Evolutionary conservation across 2,329 filamentous ascomycete species (phyloP), one percentile per base, ranked within the genome.

Genomic region (Mycosphaerelloides madeirae): DNA sequence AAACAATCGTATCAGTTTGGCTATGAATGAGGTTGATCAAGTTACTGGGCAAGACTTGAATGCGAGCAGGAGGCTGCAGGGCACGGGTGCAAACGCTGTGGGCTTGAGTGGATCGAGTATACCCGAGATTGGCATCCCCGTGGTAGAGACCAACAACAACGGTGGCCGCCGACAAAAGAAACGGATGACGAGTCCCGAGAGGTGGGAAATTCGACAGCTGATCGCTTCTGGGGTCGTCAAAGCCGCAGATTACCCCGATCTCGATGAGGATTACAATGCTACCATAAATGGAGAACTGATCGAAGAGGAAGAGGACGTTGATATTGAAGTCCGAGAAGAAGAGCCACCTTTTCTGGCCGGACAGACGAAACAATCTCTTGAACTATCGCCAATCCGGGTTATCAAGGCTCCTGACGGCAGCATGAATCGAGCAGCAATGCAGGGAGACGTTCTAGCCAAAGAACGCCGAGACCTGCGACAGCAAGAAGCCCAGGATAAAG

Each of bases 341-440:
- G 93, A 98, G 60, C 94, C 93, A 0, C 93, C 93, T 0, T 98
- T 98, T 73, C 68, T 98, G 51, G 86, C 87, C 13, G 93, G 93
- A 3, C 94, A 98, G 65, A 98, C 93, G 0, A 96, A 96, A 62
- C 90, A 95, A 63, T 95, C 89, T 8, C 75, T 98, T 7, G 93
- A 98, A 61, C 71, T 98, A 3, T 96, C 90, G 2, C 93, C 93
- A 0, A 98, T 98, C 50, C 80, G 94, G 53, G 90, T 98, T 16
- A 87, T 98, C 57, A 97, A 97, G 68, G 93, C 93, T 1, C 94
- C 93, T 0, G 93, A 98, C 66, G 93, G 93, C n/a, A 97, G 91
- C 3, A 83, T 98, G 67, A 98, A 98, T 64, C 80, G 93, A 60
- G 88, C 94, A 37, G 94, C 94, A 13, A 95, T 97, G 86, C 84